Conservation (phyloP, 345 rosid genomes). For the Hibiscus trionum region DNA sequence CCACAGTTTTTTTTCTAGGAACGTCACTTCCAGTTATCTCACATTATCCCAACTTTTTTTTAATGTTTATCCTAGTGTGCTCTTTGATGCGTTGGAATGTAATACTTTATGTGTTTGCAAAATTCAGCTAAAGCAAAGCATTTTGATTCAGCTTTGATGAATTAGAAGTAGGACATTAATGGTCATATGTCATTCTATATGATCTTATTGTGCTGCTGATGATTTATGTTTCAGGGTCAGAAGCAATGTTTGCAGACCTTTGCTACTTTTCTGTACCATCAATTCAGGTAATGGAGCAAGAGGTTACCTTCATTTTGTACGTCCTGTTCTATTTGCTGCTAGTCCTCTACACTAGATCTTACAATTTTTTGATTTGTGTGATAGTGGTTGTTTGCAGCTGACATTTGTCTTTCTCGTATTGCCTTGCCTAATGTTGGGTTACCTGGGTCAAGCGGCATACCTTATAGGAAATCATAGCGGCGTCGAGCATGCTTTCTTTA, state of each 20-base stretch:
- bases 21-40: not conserved
- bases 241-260: conserved; percentile 99
- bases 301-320: conserved; percentile 3
- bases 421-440: conserved; percentile 95
- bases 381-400: conserved; percentile 69
- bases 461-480: conserved; percentile 55
- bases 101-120: not conserved
- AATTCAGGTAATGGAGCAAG: conserved; percentile 64
- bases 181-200: not conserved
- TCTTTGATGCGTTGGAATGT: not conserved
- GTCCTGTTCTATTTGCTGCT: not conserved
- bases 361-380: conserved; percentile 26
- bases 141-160: not conserved
- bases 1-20: not conserved
- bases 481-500: conserved; percentile 68
- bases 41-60: not conserved
- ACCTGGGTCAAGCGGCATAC: conserved; percentile 99
- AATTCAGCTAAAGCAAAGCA: not conserved
- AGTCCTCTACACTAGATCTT: conserved; percentile 10
- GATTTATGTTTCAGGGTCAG: conserved; percentile 62
- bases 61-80: not conserved
- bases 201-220: conserved; percentile 17
- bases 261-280: conserved; percentile 96
- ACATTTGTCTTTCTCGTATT: conserved; percentile 89
- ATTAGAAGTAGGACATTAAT: not conserved